A percentile compares a stretch with the other conserved stretches of the same genome.
Conservation (phyloP, 139 green algal genomes). For the Dunaliella primolecta region DNA sequence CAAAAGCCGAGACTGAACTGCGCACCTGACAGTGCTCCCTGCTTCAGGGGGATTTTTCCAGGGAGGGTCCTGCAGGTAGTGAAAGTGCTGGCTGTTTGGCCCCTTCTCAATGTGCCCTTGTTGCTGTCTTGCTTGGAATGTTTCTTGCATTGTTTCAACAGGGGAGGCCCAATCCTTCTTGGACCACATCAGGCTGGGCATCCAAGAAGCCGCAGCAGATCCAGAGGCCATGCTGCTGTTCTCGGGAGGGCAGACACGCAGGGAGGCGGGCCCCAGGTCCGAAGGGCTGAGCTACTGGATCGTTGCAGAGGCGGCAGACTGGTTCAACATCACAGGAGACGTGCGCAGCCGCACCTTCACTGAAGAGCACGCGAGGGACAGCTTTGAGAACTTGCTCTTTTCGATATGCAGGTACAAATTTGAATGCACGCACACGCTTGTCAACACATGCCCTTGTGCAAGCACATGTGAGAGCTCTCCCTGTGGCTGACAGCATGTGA, state of each 20-base stretch:
- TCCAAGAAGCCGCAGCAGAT: slow-evolving; percentile 66
- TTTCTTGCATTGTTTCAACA: slow-evolving; percentile 7
- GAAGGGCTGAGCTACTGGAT: slow-evolving; percentile 81
- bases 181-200: slow-evolving; percentile 79
- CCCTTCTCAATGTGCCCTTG: no score
- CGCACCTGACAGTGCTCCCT: no score
- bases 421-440: no score
- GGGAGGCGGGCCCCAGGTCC: slow-evolving; percentile 65
- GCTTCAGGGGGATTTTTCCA: no score
- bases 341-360: slow-evolving; percentile 45
- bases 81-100: no score
- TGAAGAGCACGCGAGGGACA: slow-evolving; percentile 86
- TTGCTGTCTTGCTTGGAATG: no score
- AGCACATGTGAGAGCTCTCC: no score
- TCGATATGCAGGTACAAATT: slow-evolving; percentile 64
- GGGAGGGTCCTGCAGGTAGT: no score
- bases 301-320: slow-evolving; percentile 63
- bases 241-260: slow-evolving; percentile 60
- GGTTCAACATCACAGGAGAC: slow-evolving; percentile 54
- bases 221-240: slow-evolving; percentile 73
- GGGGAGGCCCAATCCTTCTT: slow-evolving; percentile 79
- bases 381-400: slow-evolving; percentile 93
- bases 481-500: no score
- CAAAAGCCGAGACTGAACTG: neutral
- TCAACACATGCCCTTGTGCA: no score